Percentiles rank a stretch among this genome's conserved stretches.
phyloP scores from a whole-genome alignment of 1,284 basidiomycete genomes.

The Melampsora medusae region DNA sequence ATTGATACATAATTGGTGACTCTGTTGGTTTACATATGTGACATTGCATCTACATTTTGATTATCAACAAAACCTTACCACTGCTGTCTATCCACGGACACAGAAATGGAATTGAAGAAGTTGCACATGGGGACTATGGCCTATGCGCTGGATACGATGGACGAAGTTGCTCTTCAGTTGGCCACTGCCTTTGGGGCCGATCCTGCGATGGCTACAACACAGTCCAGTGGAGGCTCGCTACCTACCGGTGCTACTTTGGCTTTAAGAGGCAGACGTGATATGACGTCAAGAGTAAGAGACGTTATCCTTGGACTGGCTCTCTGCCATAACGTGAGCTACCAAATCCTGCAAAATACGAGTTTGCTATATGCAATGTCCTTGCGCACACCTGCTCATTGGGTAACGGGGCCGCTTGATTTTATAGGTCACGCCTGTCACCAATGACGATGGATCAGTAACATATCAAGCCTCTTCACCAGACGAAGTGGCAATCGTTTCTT shows the following conservation, averaged over 20 bases:
- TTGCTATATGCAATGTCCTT: background rate
- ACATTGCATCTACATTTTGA: constrained; percentile 20
- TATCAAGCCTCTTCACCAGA: constrained; percentile 99
- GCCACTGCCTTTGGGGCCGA: constrained; percentile 65
- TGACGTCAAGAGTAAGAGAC: constrained; percentile 90
- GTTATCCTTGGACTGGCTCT: constrained; percentile 88
- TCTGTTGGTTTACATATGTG: background rate
- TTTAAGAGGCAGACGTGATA: constrained; percentile 81
- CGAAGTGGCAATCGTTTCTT: constrained; percentile 97
- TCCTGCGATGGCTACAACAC: background rate
- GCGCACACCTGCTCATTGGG: background rate
- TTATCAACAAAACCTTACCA: background rate
- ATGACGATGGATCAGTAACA: constrained; percentile 88
- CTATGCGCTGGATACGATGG: constrained; percentile 94
- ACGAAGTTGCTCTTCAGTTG: constrained; percentile 88
- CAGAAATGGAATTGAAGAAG: constrained; percentile 99
- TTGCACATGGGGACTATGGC: constrained; percentile 98
- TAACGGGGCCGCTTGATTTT: background rate
- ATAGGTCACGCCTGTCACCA: constrained; percentile 88
- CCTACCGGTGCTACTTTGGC: constrained; percentile 74
- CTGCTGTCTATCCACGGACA: background rate
- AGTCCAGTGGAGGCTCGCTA: constrained; percentile 1
- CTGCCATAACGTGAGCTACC: constrained; percentile 82
- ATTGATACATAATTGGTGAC: too few relatives aligned
- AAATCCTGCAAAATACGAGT: background rate